A percentile compares a stretch with the other conserved stretches of the same genome.
These are phyloP conservation scores for Ambrosia artemisiifolia DNA, from an alignment of 129 eudicot species.

Conservation along the genomic window DNA sequence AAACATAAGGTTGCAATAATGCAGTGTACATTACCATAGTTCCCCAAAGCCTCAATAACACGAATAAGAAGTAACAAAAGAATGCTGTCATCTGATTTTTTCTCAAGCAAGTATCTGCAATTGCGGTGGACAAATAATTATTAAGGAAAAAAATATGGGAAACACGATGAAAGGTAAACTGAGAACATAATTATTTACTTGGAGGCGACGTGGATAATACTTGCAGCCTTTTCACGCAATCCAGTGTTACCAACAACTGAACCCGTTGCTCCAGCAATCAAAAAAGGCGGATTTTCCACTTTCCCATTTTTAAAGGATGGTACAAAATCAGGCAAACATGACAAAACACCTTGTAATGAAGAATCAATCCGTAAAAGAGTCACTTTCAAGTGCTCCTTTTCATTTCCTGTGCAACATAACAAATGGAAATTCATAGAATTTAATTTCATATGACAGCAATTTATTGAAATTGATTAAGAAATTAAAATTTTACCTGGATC, in stretches of 20 bases:
- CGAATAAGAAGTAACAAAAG: slow-evolving; percentile 83
- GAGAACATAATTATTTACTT: slow-evolving; percentile 37
- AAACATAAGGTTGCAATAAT: neutral
- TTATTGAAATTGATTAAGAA: neutral
- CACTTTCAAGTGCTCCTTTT: slow-evolving; percentile 98
- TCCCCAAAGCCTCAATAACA: slow-evolving; percentile 83
- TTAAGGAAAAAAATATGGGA: neutral
- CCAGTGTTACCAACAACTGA: slow-evolving; percentile 67
- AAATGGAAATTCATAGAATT: slow-evolving; percentile 1
- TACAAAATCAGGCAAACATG: slow-evolving; percentile 93
- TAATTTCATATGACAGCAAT: neutral
- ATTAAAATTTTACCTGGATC: slow-evolving; percentile 63
- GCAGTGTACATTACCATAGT: slow-evolving; percentile 58
- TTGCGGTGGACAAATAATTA: neutral
- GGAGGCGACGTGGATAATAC: slow-evolving; percentile 76
- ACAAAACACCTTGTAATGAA: slow-evolving; percentile 89
- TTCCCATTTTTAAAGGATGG: slow-evolving; percentile 59
- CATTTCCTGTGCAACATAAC: slow-evolving; percentile 53
- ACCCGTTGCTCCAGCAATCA: slow-evolving; percentile 93
- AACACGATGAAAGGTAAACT: neutral
- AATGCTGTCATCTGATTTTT: slow-evolving; percentile 96
- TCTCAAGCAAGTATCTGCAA: slow-evolving; percentile 79
- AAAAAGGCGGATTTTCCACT: slow-evolving; percentile 58
- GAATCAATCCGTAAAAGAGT: slow-evolving; percentile 91
- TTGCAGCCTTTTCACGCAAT: slow-evolving; percentile 80